These are phyloP conservation scores for Oropetium thomaeum DNA, from an alignment of 176 grass and related monocot species.

Conservation along the genomic window DNA sequence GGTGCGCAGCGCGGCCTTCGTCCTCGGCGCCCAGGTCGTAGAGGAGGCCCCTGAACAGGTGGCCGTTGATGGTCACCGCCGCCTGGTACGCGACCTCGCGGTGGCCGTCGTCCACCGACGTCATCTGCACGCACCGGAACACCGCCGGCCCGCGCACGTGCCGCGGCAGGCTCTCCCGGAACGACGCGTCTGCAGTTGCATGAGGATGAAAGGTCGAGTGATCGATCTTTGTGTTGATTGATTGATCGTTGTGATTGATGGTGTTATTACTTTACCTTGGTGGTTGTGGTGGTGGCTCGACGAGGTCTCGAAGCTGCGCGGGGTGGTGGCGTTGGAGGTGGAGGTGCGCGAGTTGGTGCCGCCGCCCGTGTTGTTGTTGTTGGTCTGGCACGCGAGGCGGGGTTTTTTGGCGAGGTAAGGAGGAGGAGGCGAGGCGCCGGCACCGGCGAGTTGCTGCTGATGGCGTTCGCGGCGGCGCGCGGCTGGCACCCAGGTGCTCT, in stretches of 20 bases:
- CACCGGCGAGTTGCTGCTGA: constrained; percentile 34
- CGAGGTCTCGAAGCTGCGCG: constrained; percentile 80
- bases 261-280: too few relatives aligned
- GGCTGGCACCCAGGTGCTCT: constrained; percentile 89
- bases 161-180: constrained; percentile 64
- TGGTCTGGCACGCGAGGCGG: constrained; percentile 57
- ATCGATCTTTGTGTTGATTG: not conserved
- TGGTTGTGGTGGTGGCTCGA: constrained; percentile 67
- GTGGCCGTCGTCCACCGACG: constrained; percentile 64
- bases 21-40: constrained; percentile 80
- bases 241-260: too few relatives aligned
- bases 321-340: constrained; percentile 77
- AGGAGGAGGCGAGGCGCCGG: not conserved
- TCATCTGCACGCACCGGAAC: constrained; percentile 90
- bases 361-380: constrained; percentile 31
- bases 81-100: constrained; percentile 95
- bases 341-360: constrained; percentile 52
- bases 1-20: constrained; percentile 23
- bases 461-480: constrained; percentile 66
- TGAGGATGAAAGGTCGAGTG: not conserved
- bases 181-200: constrained; percentile 53
- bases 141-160: constrained; percentile 84
- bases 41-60: constrained; percentile 86
- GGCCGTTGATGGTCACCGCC: constrained; percentile 80
- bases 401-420: constrained; percentile 46